phyloP scores from a whole-genome alignment of 1,284 basidiomycete species.

The Ustilago crameri region DNA sequence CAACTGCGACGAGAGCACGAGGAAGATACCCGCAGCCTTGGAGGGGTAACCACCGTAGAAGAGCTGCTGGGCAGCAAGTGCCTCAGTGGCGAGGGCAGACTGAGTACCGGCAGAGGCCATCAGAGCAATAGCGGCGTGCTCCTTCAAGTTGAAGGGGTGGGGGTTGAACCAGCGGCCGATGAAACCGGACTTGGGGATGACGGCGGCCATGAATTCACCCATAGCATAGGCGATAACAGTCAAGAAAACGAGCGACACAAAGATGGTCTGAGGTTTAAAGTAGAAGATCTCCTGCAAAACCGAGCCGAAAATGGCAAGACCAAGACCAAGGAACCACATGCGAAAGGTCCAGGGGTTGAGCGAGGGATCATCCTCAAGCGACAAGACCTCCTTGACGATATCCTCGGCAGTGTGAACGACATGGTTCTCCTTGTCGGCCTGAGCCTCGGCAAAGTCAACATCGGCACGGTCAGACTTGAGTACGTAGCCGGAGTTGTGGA shows the following conservation, averaged over 20 bases:
- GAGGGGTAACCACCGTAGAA: conserved; percentile 38
- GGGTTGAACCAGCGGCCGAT: conserved; percentile 29
- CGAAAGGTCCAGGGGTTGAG: conserved; percentile 39
- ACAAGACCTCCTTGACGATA: conserved; percentile 24
- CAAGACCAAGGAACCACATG: conserved; percentile 32
- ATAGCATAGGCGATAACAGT: conserved; percentile 31
- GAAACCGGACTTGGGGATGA: conserved; percentile 15
- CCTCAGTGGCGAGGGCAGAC: conserved; percentile 29
- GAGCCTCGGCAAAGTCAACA: neutral
- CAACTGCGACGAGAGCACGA: conserved; percentile 76
- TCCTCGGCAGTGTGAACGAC: conserved; percentile 27
- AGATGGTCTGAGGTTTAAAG: conserved; percentile 33
- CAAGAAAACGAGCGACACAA: conserved; percentile 27
- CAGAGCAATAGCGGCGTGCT: conserved; percentile 33
- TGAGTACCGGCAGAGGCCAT: conserved; percentile 34
- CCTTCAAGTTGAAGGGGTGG: conserved; percentile 33
- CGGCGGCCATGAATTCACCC: conserved; percentile 24
- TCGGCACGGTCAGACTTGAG: conserved; percentile 25
- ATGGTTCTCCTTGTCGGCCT: conserved; percentile 5
- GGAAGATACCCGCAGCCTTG: conserved; percentile 69
- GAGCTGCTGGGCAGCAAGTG: conserved; percentile 37
- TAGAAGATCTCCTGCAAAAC: conserved; percentile 34
- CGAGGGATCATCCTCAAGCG: conserved; percentile 30
- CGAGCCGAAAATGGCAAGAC: conserved; percentile 22
- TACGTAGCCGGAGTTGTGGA: conserved; percentile 24